These are phyloP conservation scores for Didymella keratinophila DNA, from an alignment of 2,329 filamentous ascomycete species.

Conservation along the genomic window DNA sequence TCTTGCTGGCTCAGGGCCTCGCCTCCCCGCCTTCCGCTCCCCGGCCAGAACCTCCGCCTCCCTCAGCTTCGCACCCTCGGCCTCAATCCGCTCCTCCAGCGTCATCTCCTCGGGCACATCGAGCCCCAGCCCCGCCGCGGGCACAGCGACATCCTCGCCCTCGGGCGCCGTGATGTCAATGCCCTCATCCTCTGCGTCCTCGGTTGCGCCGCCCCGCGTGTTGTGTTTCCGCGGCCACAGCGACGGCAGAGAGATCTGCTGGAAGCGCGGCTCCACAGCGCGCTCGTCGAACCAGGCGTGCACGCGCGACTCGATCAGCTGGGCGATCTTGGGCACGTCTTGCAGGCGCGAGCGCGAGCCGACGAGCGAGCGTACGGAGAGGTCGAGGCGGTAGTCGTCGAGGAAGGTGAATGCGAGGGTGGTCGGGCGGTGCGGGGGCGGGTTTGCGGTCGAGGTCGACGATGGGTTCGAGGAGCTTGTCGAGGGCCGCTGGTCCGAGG, in stretches of 20 bases:
- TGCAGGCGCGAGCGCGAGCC: conserved; percentile 81
- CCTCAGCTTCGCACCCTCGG: conserved; percentile 47
- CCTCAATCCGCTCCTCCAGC: conserved; percentile 31
- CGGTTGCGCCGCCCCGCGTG: conserved; percentile 71
- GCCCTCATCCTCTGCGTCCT: neutral
- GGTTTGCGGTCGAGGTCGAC: conserved; percentile 22
- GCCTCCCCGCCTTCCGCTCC: conserved; percentile 22
- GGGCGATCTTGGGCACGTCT: conserved; percentile 87
- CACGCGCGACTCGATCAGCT: conserved; percentile 79
- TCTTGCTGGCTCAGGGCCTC: neutral
- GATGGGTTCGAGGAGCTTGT: neutral
- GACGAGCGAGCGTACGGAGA: conserved; percentile 80
- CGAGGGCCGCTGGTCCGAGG: conserved; percentile 12
- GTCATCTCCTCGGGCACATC: neutral
- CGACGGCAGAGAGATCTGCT: conserved; percentile 83
- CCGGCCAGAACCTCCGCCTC: conserved; percentile 49
- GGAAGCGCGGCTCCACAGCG: conserved; percentile 84
- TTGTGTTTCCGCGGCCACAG: conserved; percentile 87
- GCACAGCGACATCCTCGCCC: neutral
- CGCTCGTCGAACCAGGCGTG: conserved; percentile 90
- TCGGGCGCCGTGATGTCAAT: neutral
- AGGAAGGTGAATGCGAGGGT: conserved; percentile 95
- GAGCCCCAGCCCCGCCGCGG: neutral
- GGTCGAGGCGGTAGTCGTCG: conserved; percentile 84
- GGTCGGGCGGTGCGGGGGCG: conserved; percentile 63